Conservation (phyloP, 768 basidiomycete species). For the Podaxis rugospora region DNA sequence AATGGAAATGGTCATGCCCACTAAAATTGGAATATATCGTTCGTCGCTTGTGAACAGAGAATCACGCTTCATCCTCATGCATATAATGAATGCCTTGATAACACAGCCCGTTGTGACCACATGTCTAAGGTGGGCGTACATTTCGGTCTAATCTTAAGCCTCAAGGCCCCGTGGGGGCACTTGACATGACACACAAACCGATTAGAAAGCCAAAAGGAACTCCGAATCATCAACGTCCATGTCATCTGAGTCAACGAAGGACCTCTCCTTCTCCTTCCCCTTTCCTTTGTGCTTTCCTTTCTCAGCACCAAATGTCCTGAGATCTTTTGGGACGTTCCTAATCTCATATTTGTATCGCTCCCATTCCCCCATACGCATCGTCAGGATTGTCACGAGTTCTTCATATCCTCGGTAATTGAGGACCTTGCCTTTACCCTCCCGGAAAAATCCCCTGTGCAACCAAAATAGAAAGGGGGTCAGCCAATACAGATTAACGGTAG, state of each 20-base stretch:
- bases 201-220: neutral
- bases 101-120: too few relatives aligned
- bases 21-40: neutral
- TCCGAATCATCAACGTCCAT: neutral
- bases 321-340: neutral
- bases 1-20: neutral
- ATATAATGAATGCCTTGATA: too few relatives aligned
- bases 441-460: neutral
- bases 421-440: neutral
- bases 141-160: too few relatives aligned
- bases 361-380: constrained; percentile 1
- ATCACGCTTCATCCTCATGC: too few relatives aligned
- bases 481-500: neutral
- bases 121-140: too few relatives aligned
- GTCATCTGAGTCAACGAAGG: neutral
- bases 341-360: neutral
- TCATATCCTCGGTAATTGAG: neutral
- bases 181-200: neutral
- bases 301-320: neutral
- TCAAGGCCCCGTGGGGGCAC: too few relatives aligned
- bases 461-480: neutral
- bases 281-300: neutral
- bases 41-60: neutral
- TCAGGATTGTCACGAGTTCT: neutral
- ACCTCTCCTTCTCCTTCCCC: neutral